Evolutionary conservation across 2,329 filamentous ascomycete species (phyloP).

Genomic region (Alternaria solani): DNA sequence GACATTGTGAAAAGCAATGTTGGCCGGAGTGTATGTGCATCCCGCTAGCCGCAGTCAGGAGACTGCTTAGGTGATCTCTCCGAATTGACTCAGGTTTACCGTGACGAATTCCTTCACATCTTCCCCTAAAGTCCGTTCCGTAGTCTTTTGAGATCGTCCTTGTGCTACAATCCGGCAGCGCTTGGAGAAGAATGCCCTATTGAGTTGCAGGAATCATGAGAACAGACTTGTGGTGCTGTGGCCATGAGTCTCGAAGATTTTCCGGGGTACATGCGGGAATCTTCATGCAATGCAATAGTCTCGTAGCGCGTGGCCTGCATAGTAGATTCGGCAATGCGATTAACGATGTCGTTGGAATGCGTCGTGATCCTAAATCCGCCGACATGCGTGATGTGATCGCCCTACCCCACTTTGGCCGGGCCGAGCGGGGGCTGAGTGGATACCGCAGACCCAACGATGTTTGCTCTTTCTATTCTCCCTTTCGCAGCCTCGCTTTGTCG

Average conservation of each 20-base stretch:
- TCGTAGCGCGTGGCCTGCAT: background rate
- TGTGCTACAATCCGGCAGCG: background rate
- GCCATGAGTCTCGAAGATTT: background rate
- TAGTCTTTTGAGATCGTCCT: background rate
- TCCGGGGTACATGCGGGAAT: background rate
- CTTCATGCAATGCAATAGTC: background rate
- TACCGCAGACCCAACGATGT: conserved; percentile 1
- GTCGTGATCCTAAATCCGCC: background rate
- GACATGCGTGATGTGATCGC: conserved; percentile 1
- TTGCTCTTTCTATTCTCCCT: conserved; percentile 2
- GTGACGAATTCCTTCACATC: background rate
- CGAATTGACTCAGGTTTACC: background rate
- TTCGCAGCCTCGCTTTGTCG: background rate
- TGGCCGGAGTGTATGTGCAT: background rate
- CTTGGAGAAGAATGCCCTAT: background rate
- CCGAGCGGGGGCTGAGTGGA: background rate
- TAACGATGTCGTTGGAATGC: background rate
- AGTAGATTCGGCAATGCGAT: background rate
- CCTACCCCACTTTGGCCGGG: background rate
- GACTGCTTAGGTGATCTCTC: background rate
- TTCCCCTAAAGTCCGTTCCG: background rate
- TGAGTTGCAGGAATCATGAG: background rate
- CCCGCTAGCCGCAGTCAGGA: background rate
- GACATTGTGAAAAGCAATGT: conserved; percentile 1
- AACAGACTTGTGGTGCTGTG: background rate